These are phyloP conservation scores for Pelagomonas calceolata DNA, from an alignment of 108 stramenopile species.

Conservation along the genomic window DNA sequence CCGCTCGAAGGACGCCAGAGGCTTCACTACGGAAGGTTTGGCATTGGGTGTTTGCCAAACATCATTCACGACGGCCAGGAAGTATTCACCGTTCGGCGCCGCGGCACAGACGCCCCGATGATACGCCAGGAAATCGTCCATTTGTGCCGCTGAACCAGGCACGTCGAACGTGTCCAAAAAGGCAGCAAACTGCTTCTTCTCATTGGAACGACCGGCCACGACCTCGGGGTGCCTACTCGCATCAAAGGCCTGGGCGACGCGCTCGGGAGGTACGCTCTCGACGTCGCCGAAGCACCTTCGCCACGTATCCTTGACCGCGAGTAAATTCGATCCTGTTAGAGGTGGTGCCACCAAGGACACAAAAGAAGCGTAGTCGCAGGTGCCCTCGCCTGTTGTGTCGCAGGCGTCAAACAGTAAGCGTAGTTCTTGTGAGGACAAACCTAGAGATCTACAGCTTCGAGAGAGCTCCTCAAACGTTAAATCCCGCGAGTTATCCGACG, in stretches of 20 bases:
- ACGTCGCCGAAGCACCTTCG: neutral
- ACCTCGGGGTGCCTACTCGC: conserved; percentile 10
- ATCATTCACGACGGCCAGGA: conserved; percentile 1
- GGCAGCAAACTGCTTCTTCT: conserved; percentile 3
- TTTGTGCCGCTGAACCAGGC: neutral
- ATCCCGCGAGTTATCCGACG: neutral
- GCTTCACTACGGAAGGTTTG: neutral
- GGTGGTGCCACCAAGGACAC: conserved; percentile 24
- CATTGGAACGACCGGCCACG: neutral
- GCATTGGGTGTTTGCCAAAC: conserved; percentile 5
- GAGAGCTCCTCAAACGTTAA: neutral
- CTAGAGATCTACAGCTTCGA: too few relatives aligned
- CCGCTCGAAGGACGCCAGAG: conserved; percentile 1
- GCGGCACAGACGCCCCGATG: conserved; percentile 6
- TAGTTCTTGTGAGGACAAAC: neutral
- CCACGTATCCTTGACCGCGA: neutral
- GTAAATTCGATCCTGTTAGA: neutral
- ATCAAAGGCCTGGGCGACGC: neutral
- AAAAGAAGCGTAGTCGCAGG: conserved; percentile 15
- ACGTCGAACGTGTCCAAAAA: conserved; percentile 17
- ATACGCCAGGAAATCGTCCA: conserved; percentile 13
- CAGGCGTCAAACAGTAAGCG: neutral
- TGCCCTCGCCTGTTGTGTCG: neutral
- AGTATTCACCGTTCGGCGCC: conserved; percentile 17
- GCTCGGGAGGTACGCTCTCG: neutral